Evolutionary conservation across 495 filamentous ascomycete species (phyloP).

Genomic region (Pseudevernia furfuracea): DNA sequence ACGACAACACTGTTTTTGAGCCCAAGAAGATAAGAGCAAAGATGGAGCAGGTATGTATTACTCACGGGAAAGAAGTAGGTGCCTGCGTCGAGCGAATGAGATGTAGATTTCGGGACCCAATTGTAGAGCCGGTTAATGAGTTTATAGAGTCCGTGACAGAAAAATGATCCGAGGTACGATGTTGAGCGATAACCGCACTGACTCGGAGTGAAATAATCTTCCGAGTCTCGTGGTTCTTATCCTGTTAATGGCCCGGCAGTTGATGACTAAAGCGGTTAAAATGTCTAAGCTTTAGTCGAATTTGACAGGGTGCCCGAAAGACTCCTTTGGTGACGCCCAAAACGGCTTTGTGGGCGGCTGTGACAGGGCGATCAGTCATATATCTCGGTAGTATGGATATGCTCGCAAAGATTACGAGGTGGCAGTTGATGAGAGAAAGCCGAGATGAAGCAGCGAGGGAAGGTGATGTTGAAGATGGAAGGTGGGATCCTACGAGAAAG

Average conservation of each 20-base stretch:
- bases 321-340: conserved; percentile 2
- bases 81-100: background rate
- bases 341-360: background rate
- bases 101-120: background rate
- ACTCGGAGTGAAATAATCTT: conserved; percentile 1
- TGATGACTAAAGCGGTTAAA: conserved; percentile 6
- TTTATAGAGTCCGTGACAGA: background rate
- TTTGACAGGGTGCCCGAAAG: conserved; percentile 7
- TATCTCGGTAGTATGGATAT: background rate
- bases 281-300: background rate
- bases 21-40: background rate
- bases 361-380: conserved; percentile 12
- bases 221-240: background rate
- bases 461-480: background rate
- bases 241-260: background rate
- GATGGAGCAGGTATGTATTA: background rate
- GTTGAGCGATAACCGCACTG: background rate
- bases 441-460: background rate
- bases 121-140: no score
- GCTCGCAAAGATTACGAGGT: background rate
- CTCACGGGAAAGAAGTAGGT: conserved; percentile 1
- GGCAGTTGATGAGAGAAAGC: background rate
- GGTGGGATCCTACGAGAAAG: background rate
- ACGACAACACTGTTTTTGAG: background rate
- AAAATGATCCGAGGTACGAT: background rate